Base-by-base conservation (phyloP, 2,329 filamentous ascomycete genomes). In the Penicillium expansum region DNA sequence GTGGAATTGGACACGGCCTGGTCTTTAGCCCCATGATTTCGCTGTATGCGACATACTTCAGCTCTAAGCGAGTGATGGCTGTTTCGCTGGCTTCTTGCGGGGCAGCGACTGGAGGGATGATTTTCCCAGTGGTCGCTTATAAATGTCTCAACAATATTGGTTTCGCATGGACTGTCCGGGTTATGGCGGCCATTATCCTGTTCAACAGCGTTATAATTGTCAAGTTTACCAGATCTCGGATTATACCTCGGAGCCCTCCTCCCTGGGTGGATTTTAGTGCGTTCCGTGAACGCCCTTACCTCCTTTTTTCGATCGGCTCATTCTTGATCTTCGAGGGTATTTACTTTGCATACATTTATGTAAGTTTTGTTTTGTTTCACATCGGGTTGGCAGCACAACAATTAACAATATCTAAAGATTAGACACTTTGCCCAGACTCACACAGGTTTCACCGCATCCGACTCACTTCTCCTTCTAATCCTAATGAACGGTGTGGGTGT, bases 211-310 rank as follows among this genome's bases (percentile, higher is more conserved):
- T 76, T 2, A 55, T 67, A 1, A 64, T 66, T 32, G 61, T 75
- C 0, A 29, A 32, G 20, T 67, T 78, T 10, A 67, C 76, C 11
- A 73, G 70, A 48, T 72, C 77, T 4, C 73, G 82, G 9, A 69
- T 86, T 9, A 52, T 71, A 51, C 58, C 65, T 37, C 59, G 65
- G 45, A 56, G 71, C 83, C n/a, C 83, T 83, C 2, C 76, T 86
- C 8, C 71, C 82, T 1, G 77, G 76, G 55, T 88, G 85, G 86
- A 78, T 79, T 3, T 79, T 74, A 1, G 82, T 87, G 2, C 63
- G 69, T 29, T 71, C 66, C 4, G 57, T 67, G 27, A 62, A 66
- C 14, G 71, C 72, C 0, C 62, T 52, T 56, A 56, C 48, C 54
- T 56, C 48, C 48, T 56, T 14, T 56, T 52, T 22, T 47, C 54